phyloP scores from a whole-genome alignment of 345 rosid species.

The Boechera retrofracta region DNA sequence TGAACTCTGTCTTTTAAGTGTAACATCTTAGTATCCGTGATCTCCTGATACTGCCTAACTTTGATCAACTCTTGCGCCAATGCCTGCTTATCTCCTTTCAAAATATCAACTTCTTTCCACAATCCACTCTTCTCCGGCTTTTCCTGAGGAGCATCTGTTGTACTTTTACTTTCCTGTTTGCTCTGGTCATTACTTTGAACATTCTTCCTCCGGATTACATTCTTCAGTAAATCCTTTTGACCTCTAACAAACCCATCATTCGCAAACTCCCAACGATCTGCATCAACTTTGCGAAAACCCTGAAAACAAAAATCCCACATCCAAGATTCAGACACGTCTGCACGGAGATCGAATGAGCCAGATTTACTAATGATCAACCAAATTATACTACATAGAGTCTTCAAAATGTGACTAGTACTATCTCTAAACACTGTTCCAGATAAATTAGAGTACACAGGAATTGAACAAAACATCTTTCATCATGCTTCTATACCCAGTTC shows the following conservation, averaged over 20 bases:
- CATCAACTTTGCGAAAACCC: conserved; percentile 91
- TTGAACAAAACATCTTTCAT: conserved; percentile 21
- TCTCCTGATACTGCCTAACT: conserved; percentile 76
- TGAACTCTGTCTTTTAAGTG: conserved; percentile 70
- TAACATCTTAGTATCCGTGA: conserved; percentile 64
- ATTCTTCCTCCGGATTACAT: conserved; percentile 71
- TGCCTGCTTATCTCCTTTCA: conserved; percentile 71
- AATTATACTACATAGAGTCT: neutral
- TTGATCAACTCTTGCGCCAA: conserved; percentile 74
- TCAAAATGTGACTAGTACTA: conserved; percentile 4
- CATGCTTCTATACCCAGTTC: neutral
- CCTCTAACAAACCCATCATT: conserved; percentile 82
- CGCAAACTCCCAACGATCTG: conserved; percentile 89
- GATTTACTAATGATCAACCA: neutral
- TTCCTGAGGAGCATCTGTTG: conserved; percentile 43
- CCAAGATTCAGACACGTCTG: neutral
- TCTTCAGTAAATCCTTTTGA: conserved; percentile 73
- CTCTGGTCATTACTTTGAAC: conserved; percentile 58
- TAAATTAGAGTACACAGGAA: neutral
- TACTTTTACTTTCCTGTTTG: conserved; percentile 40
- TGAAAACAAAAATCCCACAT: conserved; percentile 43
- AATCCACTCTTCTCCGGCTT: conserved; percentile 49
- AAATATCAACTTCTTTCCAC: conserved; percentile 78
- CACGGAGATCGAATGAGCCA: neutral
- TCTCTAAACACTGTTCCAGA: neutral